These are phyloP conservation scores for Zygosaccharomyces lentus DNA, from an alignment of 805 yeast genomes.

Conservation along the genomic window DNA sequence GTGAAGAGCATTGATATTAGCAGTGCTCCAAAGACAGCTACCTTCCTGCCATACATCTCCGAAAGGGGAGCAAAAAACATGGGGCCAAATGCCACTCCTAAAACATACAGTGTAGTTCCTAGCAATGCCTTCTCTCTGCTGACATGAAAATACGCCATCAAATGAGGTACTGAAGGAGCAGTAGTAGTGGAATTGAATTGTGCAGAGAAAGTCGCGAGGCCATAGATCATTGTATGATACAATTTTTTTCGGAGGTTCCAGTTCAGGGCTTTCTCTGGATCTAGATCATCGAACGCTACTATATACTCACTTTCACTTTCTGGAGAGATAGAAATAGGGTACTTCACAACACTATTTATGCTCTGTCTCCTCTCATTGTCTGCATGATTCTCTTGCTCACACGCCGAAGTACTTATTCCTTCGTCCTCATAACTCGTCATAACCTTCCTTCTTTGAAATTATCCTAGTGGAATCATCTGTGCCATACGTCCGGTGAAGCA, in stretches of 20 bases:
- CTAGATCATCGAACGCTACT: conserved; percentile 42
- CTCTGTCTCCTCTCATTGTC: too few species aligned
- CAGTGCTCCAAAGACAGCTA: conserved; percentile 53
- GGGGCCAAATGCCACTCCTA: conserved; percentile 94
- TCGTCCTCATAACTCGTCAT: too few species aligned
- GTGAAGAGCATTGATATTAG: conserved; percentile 56
- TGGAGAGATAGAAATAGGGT: too few species aligned
- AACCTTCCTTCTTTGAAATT: too few species aligned
- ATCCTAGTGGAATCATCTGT: too few species aligned
- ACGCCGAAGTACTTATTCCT: too few species aligned
- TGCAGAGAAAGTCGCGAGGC: conserved; percentile 47
- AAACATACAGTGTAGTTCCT: conserved; percentile 73
- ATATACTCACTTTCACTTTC: too few species aligned
- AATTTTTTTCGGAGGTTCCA: conserved; percentile 54
- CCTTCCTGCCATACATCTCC: conserved; percentile 67
- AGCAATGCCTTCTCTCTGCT: conserved; percentile 64
- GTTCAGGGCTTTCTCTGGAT: conserved; percentile 76
- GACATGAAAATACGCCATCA: conserved; percentile 53
- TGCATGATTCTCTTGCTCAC: too few species aligned
- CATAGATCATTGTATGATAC: conserved; percentile 41
- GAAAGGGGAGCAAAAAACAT: conserved; percentile 84
- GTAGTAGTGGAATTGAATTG: conserved; percentile 83
- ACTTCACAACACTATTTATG: too few species aligned
- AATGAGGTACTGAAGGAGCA: conserved; percentile 52
- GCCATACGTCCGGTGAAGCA: too few species aligned